Evolutionary conservation across 768 basidiomycete species (phyloP).

Genomic region (Boletales sp.): DNA sequence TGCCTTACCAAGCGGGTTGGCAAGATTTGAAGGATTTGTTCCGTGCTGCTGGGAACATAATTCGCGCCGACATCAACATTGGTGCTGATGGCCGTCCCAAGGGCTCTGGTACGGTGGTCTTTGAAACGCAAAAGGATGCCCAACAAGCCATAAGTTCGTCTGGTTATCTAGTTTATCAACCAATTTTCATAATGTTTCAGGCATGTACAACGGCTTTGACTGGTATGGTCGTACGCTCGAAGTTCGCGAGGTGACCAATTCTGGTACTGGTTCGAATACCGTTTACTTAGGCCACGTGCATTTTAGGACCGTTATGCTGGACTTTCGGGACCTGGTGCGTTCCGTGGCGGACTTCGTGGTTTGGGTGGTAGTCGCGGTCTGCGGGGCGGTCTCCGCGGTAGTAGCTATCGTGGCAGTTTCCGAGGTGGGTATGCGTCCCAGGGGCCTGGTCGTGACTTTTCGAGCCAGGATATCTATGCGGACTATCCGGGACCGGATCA

Average conservation of each 20-base stretch:
- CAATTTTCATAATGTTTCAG: constrained; percentile 38
- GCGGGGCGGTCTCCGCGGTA: constrained; percentile 51
- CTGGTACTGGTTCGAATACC: neutral
- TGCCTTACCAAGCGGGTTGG: constrained; percentile 98
- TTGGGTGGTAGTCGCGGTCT: constrained; percentile 46
- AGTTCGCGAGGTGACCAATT: constrained; percentile 79
- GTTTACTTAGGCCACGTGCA: neutral
- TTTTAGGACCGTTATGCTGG: constrained; percentile 84
- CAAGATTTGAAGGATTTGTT: constrained; percentile 98
- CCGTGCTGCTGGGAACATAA: constrained; percentile 91
- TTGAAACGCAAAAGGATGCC: constrained; percentile 88
- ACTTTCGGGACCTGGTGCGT: constrained; percentile 60
- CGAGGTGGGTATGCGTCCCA: constrained; percentile 51
- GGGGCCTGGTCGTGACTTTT: constrained; percentile 65
- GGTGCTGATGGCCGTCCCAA: constrained; percentile 91
- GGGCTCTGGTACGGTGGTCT: constrained; percentile 97
- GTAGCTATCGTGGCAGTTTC: constrained; percentile 43
- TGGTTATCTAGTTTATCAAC: neutral
- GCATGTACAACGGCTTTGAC: constrained; percentile 95
- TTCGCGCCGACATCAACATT: constrained; percentile 94
- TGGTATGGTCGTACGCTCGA: constrained; percentile 96
- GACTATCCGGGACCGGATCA: constrained; percentile 91
- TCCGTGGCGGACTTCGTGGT: constrained; percentile 57
- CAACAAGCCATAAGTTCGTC: constrained; percentile 84
- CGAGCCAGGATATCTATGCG: constrained; percentile 86